Conservation (phyloP, 148 eudicot species). For the Rhododendron molle region DNA sequence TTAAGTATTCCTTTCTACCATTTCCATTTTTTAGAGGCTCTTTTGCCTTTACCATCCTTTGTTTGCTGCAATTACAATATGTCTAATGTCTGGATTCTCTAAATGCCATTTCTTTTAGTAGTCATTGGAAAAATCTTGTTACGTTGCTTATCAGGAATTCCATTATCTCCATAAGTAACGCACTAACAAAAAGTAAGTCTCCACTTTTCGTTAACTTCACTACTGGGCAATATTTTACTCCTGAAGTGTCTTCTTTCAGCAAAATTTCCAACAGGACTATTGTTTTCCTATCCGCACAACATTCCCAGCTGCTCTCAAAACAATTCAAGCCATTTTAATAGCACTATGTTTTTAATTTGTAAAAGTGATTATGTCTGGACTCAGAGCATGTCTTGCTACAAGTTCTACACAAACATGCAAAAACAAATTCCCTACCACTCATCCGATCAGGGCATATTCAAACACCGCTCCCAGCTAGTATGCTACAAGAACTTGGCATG, state of each 20-base stretch:
- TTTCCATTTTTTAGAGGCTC: background rate
- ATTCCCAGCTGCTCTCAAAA: background rate
- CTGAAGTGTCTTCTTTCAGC: background rate
- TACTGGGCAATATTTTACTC: background rate
- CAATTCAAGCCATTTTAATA: background rate
- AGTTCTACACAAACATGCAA: background rate
- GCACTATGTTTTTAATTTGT: background rate
- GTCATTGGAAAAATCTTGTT: background rate
- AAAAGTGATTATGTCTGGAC: background rate
- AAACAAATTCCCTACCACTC: background rate
- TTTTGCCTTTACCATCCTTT: background rate
- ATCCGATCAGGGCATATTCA: background rate
- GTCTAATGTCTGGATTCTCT: background rate
- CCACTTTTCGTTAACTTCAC: background rate
- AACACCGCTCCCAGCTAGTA: background rate
- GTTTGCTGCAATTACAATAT: background rate
- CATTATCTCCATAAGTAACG: background rate
- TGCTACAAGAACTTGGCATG: background rate
- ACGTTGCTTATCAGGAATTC: background rate
- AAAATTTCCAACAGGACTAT: background rate
- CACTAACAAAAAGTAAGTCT: background rate
- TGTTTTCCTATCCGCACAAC: background rate
- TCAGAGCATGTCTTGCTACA: background rate
- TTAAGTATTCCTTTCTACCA: background rate
- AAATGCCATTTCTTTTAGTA: background rate